These are phyloP conservation scores for Effrenium voratum DNA, from an alignment of 73 alveolate genomes.

Conservation along the genomic window DNA sequence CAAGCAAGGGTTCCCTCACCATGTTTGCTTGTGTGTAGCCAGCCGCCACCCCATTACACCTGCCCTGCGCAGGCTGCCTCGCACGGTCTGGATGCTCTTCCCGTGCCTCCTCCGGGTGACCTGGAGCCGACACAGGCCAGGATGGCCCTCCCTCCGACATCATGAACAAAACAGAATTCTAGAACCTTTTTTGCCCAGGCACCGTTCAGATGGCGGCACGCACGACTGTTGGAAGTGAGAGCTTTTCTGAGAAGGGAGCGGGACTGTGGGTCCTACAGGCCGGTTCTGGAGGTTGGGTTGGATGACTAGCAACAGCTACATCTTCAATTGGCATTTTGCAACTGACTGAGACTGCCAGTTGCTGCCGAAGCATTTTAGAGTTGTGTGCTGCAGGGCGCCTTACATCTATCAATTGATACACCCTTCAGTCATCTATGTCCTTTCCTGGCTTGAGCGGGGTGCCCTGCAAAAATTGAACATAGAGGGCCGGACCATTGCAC, in stretches of 20 bases:
- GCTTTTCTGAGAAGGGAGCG: background rate
- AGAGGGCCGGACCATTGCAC: background rate
- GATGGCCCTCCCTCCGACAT: background rate
- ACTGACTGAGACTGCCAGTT: background rate
- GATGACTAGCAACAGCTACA: no score
- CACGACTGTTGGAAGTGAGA: background rate
- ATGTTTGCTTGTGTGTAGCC: background rate
- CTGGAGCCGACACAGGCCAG: background rate
- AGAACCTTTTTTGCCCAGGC: background rate
- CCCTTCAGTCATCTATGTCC: background rate
- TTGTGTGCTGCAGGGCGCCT: background rate
- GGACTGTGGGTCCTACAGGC: background rate
- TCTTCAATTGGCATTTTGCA: background rate
- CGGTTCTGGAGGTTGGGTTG: background rate
- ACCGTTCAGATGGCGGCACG: constrained; percentile 19
- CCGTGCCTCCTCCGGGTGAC: background rate
- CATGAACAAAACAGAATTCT: background rate
- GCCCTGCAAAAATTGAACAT: background rate
- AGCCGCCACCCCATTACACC: background rate
- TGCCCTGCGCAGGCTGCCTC: background rate
- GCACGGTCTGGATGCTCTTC: background rate
- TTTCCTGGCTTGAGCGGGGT: background rate
- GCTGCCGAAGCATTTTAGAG: background rate
- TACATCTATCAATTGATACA: background rate
- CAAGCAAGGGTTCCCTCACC: background rate